phyloP scores from a whole-genome alignment of 2,329 filamentous ascomycete genomes.

The Diaporthe vexans region DNA sequence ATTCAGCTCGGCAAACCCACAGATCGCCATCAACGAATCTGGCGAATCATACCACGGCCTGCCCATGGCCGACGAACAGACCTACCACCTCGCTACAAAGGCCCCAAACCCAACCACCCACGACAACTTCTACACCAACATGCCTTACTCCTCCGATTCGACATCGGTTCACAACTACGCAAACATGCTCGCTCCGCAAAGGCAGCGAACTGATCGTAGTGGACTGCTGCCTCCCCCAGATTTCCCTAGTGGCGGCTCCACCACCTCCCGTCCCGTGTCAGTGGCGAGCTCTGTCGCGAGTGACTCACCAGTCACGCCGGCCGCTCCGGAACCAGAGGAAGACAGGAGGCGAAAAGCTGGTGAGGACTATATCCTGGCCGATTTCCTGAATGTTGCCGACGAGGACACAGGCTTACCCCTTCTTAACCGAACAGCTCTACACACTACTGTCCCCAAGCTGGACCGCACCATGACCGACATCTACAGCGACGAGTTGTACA shows the following conservation, averaged over 20 bases:
- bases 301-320: constrained; percentile 73
- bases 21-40: constrained; percentile 68
- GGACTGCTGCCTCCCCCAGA: constrained; percentile 62
- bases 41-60: constrained; percentile 63
- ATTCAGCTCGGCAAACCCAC: constrained; percentile 68
- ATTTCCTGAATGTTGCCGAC: constrained; percentile 39
- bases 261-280: constrained; percentile 65
- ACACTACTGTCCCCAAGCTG: constrained; percentile 77
- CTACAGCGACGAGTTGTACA: constrained; percentile 88
- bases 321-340: constrained; percentile 63
- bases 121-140: constrained; percentile 59
- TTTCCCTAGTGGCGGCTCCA: constrained; percentile 54
- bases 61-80: constrained; percentile 57
- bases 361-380: constrained; percentile 55
- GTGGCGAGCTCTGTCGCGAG: constrained; percentile 70
- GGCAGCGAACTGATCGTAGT: constrained; percentile 55
- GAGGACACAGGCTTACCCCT: constrained; percentile 78
- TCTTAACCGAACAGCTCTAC: constrained; percentile 65
- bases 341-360: constrained; percentile 67
- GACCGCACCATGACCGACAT: constrained; percentile 89
- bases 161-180: constrained; percentile 57
- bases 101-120: constrained; percentile 46
- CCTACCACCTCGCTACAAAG: constrained; percentile 64
- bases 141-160: constrained; percentile 56
- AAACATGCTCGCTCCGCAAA: constrained; percentile 55